phyloP scores from a whole-genome alignment of 345 rosid species.

The Rhizophora apiculata region DNA sequence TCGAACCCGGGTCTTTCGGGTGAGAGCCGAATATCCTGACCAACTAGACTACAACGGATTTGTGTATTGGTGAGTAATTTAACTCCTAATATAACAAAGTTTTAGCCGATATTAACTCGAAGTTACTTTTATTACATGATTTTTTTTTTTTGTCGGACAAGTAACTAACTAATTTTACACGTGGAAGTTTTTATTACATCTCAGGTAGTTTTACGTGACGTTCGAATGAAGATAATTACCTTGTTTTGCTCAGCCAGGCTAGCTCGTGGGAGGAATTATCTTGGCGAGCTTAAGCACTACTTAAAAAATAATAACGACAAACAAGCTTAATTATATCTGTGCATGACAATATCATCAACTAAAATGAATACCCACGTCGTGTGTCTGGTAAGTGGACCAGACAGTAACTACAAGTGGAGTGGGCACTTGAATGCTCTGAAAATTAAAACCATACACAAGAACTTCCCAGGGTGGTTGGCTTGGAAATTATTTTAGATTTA shows the following conservation, averaged over 20 bases:
- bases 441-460: no score
- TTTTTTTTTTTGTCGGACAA: no score
- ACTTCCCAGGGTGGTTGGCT: no score
- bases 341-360: background rate
- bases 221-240: no score
- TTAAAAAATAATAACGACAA: background rate
- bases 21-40: slow-evolving; percentile 83
- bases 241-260: no score
- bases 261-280: background rate
- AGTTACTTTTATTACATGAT: no score
- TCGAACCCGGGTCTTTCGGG: slow-evolving; percentile 68
- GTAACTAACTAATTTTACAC: no score
- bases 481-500: no score
- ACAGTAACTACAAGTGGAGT: background rate
- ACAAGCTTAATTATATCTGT: background rate
- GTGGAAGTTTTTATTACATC: no score
- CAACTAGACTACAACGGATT: slow-evolving; percentile 49
- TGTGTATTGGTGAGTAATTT: slow-evolving; percentile 19
- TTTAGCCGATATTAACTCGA: no score
- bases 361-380: background rate
- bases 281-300: background rate
- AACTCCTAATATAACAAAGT: background rate
- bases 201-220: no score
- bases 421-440: background rate
- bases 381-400: background rate